phyloP scores from a whole-genome alignment of 257 asterid species.

The Penstemon eatonii region DNA sequence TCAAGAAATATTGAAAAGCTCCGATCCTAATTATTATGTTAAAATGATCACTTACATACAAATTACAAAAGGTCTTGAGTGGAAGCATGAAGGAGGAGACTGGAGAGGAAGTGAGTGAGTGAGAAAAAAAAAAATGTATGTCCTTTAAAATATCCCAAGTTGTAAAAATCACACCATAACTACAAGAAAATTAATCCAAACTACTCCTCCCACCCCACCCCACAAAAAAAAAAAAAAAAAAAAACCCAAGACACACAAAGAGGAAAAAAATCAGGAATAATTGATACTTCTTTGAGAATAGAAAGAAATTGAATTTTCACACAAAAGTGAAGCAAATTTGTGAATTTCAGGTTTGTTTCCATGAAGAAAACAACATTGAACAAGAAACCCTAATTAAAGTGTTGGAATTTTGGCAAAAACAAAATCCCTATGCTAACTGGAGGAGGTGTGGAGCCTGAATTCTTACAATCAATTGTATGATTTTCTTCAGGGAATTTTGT shows the following conservation, averaged over 20 bases:
- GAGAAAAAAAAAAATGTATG: neutral
- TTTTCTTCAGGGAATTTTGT: neutral
- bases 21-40: constrained; percentile 6
- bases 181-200: neutral
- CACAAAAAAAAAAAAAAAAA: neutral
- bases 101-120: neutral
- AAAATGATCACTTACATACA: neutral
- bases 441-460: neutral
- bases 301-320: neutral
- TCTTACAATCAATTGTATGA: neutral
- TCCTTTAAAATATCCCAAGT: neutral
- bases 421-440: neutral
- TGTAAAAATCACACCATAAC: constrained; percentile 28
- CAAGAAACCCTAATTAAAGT: constrained; percentile 33
- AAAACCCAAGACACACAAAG: neutral
- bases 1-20: neutral
- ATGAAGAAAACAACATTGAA: constrained; percentile 4
- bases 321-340: constrained; percentile 3
- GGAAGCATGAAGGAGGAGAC: neutral
- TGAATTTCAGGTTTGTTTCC: constrained; percentile 14
- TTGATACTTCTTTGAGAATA: neutral
- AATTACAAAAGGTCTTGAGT: constrained; percentile 8
- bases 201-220: neutral
- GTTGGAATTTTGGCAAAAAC: constrained; percentile 3
- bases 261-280: constrained; percentile 9